Base-by-base conservation (phyloP, 495 filamentous ascomycete genomes). In the Platismatia glauca region DNA sequence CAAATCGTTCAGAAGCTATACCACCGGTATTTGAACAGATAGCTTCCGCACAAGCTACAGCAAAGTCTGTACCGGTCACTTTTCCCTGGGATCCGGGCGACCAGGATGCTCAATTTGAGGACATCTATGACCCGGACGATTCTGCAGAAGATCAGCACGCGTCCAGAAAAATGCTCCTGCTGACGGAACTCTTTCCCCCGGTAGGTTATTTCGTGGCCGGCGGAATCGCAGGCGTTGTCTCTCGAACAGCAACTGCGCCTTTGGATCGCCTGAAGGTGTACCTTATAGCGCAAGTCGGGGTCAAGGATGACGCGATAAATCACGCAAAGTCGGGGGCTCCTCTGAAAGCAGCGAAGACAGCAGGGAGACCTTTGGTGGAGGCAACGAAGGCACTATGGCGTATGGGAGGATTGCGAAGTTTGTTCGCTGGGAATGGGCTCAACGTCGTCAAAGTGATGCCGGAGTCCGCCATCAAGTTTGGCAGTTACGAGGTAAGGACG, bases 371-470 rank as follows among this genome's bases (percentile, higher is more conserved):
- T 18, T 77, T 98, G 29, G 63, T 84, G 58, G 82, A 85, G 64
- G 93, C 94, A 1, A 74, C 86, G 4, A 81, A 80, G 69, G 87
- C 86, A 37, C 70, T 98, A 27, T 97, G 91, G 87, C 84, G 80
- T 64, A 83, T 88, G 46, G 94, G 94, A 60, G 95, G 94, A n/a
- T 76, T 96, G 41, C 84, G 87, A 56, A 96, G 89, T 71, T 84
- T 98, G 69, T 98, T 96, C 78, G 94, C 94, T 66, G 94, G 94
- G 35, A 98, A 98, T 71, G 94, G 94, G 11, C 80, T 98, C 62
- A 98, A 98, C 69, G 93, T 97, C 13, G 69, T 97, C 66, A 98
- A 98, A 74, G 91, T 98, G 56, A 93, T 97, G 87, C 94, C 94
- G 9, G 94, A 98, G 73, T 96, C 93, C 8, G 94, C 94, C 39